phyloP scores from a whole-genome alignment of 805 yeast genomes.

The Teunomyces tritomae region DNA sequence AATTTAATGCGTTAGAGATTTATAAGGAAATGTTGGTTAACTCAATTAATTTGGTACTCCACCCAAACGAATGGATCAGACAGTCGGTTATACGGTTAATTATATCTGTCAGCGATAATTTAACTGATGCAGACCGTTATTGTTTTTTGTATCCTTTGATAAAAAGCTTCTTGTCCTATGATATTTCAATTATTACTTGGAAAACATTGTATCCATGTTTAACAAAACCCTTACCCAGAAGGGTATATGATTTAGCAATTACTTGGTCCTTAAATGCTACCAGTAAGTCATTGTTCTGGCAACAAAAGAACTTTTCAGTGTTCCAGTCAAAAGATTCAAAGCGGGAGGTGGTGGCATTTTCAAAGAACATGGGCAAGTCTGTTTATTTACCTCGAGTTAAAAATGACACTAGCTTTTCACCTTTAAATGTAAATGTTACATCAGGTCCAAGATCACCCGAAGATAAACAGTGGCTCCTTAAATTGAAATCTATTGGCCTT shows the following conservation, averaged over 20 bases:
- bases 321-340: constrained; percentile 15
- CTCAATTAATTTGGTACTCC: constrained; percentile 59
- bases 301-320: constrained; percentile 30
- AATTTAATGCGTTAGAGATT: constrained; percentile 38
- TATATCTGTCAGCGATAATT: constrained; percentile 56
- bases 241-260: constrained; percentile 60
- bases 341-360: constrained; percentile 21
- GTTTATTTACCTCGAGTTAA: constrained; percentile 26
- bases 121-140: constrained; percentile 74
- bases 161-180: constrained; percentile 73
- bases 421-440: constrained; percentile 11
- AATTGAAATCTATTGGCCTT: constrained; percentile 71
- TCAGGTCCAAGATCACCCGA: constrained; percentile 49
- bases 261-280: constrained; percentile 69
- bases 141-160: constrained; percentile 83
- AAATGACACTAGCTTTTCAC: constrained; percentile 8
- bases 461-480: constrained; percentile 72
- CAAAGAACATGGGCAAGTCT: constrained; percentile 36
- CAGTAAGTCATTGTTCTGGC: constrained; percentile 77
- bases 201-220: constrained; percentile 64
- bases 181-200: constrained; percentile 66
- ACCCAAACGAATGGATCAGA: constrained; percentile 85
- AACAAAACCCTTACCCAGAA: constrained; percentile 63
- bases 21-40: constrained; percentile 33
- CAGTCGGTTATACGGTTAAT: constrained; percentile 64